A percentile compares a stretch with the other conserved stretches of the same genome.
Evolutionary conservation across 1,284 basidiomycete genomes (phyloP).

Genomic region (Sanguinoderma infundibulare): DNA sequence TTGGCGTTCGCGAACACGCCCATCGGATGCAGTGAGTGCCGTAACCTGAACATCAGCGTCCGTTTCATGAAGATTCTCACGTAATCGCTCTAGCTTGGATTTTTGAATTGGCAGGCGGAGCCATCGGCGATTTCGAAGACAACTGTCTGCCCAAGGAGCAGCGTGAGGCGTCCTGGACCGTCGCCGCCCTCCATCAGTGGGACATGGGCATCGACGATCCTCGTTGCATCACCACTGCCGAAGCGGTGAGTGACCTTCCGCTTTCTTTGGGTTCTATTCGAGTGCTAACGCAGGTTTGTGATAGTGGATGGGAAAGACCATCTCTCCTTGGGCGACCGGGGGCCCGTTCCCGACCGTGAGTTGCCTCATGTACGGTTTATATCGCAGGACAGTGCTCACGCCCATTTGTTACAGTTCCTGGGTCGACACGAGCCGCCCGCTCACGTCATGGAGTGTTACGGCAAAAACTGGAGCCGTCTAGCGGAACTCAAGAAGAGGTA

Average conservation of each 20-base stretch:
- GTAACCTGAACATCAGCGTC: not conserved
- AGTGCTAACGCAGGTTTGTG: too few species aligned
- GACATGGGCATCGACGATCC: constrained; percentile 81
- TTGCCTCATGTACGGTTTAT: constrained; percentile 16
- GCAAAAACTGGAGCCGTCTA: constrained; percentile 73
- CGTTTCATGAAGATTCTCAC: not conserved
- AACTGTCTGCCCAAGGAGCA: constrained; percentile 77
- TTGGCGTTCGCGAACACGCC: constrained; percentile 80
- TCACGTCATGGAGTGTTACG: constrained; percentile 71
- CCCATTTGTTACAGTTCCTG: constrained; percentile 63
- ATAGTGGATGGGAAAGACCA: constrained; percentile 78
- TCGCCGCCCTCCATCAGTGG: constrained; percentile 93
- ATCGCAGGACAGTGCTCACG: not conserved
- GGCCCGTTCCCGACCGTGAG: constrained; percentile 84
- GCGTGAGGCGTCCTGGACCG: constrained; percentile 81
- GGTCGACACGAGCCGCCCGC: constrained; percentile 68
- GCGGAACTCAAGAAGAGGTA: constrained; percentile 71
- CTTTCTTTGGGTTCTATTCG: too few species aligned
- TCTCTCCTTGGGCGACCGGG: constrained; percentile 71
- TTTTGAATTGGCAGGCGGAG: constrained; percentile 88
- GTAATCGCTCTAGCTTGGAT: constrained; percentile 73
- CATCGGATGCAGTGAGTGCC: constrained; percentile 81
- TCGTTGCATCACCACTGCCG: constrained; percentile 78
- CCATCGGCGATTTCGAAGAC: constrained; percentile 74
- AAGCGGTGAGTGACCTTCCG: constrained; percentile 55